Conservation (phyloP, 2,329 filamentous ascomycete genomes). For the Metarhizium robertsii region DNA sequence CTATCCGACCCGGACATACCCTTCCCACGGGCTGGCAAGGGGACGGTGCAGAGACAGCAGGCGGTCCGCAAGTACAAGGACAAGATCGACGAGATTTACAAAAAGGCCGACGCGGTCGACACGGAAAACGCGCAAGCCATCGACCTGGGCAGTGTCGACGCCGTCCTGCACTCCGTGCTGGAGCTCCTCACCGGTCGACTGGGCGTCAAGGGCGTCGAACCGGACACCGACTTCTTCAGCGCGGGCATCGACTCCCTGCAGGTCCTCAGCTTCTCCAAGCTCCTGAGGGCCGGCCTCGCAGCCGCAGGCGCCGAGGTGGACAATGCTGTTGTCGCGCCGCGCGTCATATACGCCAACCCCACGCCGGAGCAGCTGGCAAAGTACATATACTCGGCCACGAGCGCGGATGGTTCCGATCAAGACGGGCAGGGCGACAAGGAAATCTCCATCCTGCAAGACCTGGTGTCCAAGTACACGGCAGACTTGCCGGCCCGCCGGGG, state of each 20-base stretch:
- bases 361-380: slow-evolving; percentile 17
- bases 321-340: slow-evolving; percentile 11
- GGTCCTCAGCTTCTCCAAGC: slow-evolving; percentile 17
- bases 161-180: slow-evolving; percentile 15
- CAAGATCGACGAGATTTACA: slow-evolving; percentile 34
- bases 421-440: neutral
- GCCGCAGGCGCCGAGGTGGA: slow-evolving; percentile 9
- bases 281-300: slow-evolving; percentile 12
- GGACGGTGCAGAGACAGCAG: slow-evolving; percentile 31
- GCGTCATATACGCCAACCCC: slow-evolving; percentile 19
- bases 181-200: slow-evolving; percentile 8
- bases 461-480: slow-evolving; percentile 20
- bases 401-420: slow-evolving; percentile 3
- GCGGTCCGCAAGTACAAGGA: slow-evolving; percentile 31
- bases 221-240: slow-evolving; percentile 26
- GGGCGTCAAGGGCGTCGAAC: slow-evolving; percentile 10
- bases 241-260: slow-evolving; percentile 31
- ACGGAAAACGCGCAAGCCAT: slow-evolving; percentile 2
- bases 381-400: slow-evolving; percentile 1
- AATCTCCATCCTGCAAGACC: slow-evolving; percentile 5
- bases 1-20: slow-evolving; percentile 31
- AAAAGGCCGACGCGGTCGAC: slow-evolving; percentile 10
- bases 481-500: slow-evolving; percentile 13
- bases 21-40: slow-evolving; percentile 35
- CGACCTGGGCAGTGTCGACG: slow-evolving; percentile 13